Conservation (phyloP, 306 rosid genomes). For the Dalbergia cochinchinensis region DNA sequence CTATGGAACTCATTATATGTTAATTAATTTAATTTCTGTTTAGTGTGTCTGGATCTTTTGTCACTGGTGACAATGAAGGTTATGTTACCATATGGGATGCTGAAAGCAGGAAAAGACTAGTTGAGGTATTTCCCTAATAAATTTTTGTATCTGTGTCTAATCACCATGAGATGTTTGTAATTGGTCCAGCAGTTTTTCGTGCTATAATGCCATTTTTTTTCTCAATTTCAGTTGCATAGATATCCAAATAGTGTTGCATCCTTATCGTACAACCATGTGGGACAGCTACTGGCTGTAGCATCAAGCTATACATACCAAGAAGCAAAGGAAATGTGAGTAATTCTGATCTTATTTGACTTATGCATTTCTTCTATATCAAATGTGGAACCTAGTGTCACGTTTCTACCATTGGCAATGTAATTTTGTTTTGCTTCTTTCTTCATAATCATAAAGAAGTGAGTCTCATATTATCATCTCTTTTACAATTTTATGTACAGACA, state of each 20-base stretch:
- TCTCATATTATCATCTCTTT: conserved; percentile 19
- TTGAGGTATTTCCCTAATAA: conserved; percentile 61
- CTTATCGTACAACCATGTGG: conserved; percentile 71
- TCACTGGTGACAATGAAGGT: conserved; percentile 84
- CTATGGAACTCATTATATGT: conserved; percentile 22
- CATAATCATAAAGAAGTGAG: not conserved
- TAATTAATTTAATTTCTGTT: conserved; percentile 46
- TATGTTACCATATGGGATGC: conserved; percentile 78
- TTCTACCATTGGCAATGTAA: conserved; percentile 1
- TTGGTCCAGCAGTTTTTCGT: conserved; percentile 6
- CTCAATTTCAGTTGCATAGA: conserved; percentile 68
- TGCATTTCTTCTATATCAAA: conserved; percentile 24
- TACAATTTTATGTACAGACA: not conserved
- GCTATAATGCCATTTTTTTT: conserved; percentile 4
- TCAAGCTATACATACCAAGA: conserved; percentile 82
- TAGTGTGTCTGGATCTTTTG: conserved; percentile 69
- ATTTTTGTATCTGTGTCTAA: not conserved
- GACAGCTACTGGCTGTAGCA: conserved; percentile 82
- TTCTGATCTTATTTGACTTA: conserved; percentile 19
- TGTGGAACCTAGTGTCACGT: not conserved
- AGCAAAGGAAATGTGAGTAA: conserved; percentile 75
- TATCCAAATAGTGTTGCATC: conserved; percentile 83
- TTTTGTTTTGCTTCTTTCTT: conserved; percentile 12
- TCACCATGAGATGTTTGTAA: conserved; percentile 19
- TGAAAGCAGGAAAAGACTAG: conserved; percentile 63